These are phyloP conservation scores for Cladobotryum protrusum DNA, from an alignment of 2,329 filamentous ascomycete species.

Conservation along the genomic window DNA sequence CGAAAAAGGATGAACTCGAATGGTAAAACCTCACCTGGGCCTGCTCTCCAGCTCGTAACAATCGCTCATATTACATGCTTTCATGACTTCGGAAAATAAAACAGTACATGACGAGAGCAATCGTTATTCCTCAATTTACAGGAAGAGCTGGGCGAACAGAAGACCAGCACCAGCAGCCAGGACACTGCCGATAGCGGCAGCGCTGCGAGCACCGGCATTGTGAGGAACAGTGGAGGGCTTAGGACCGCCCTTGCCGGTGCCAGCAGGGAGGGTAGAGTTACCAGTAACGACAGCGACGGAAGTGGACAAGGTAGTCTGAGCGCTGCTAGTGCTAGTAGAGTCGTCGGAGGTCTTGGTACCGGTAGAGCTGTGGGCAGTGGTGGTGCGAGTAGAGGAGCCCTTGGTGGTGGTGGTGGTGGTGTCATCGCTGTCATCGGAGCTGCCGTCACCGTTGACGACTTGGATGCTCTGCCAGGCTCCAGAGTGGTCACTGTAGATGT, in stretches of 20 bases:
- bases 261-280: conserved; percentile 11
- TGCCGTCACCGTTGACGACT: conserved; percentile 35
- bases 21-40: conserved; percentile 24
- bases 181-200: conserved; percentile 19
- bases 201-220: conserved; percentile 22
- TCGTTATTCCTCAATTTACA: conserved; percentile 13
- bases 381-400: conserved; percentile 10
- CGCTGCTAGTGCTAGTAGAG: conserved; percentile 15
- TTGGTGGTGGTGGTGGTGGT: conserved; percentile 6
- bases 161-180: conserved; percentile 23
- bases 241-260: conserved; percentile 10
- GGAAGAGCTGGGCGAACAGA: conserved; percentile 26
- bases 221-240: conserved; percentile 17
- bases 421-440: conserved; percentile 12
- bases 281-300: conserved; percentile 11
- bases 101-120: too few relatives aligned
- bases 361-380: conserved; percentile 10
- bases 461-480: conserved; percentile 48
- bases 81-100: conserved; percentile 14
- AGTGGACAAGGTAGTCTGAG: conserved; percentile 17
- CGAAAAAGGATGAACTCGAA: conserved; percentile 23
- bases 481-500: conserved; percentile 44
- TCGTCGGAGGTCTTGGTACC: conserved; percentile 8
- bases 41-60: conserved; percentile 20
- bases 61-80: conserved; percentile 20